Conservation (phyloP, 2,329 filamentous ascomycete genomes). For the Colletotrichum magnum region DNA sequence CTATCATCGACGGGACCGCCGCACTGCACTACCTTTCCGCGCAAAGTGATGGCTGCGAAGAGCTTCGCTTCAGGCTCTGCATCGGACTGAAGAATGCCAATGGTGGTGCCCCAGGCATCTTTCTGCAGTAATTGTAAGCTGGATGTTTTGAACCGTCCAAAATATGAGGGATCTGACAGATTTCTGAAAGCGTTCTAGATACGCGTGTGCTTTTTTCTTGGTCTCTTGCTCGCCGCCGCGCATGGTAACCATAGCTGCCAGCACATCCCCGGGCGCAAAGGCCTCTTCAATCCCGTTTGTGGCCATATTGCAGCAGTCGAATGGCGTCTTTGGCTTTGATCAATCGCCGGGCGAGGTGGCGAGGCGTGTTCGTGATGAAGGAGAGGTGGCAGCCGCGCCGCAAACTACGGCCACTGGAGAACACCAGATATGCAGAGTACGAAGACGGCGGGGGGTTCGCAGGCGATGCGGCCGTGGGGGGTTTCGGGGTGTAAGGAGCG, state of each 20-base stretch:
- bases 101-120: slow-evolving; percentile 91
- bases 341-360: slow-evolving; percentile 5
- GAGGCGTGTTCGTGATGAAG: slow-evolving; percentile 14
- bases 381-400: slow-evolving; percentile 21
- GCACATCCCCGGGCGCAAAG: slow-evolving; percentile 82
- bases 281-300: slow-evolving; percentile 74
- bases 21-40: slow-evolving; percentile 84
- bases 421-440: slow-evolving; percentile 3
- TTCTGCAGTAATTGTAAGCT: slow-evolving; percentile 65
- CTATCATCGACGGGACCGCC: slow-evolving; percentile 28
- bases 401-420: slow-evolving; percentile 21
- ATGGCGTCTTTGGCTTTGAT: slow-evolving; percentile 1
- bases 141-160: slow-evolving; percentile 5
- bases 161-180: slow-evolving; percentile 75
- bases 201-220: slow-evolving; percentile 93
- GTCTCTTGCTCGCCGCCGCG: slow-evolving; percentile 84
- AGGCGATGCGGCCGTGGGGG: neutral
- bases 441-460: neutral
- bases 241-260: slow-evolving; percentile 93
- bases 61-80: slow-evolving; percentile 88
- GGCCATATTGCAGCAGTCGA: slow-evolving; percentile 71
- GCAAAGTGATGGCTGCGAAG: slow-evolving; percentile 96
- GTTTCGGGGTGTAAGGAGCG: slow-evolving; percentile 30
- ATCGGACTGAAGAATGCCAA: slow-evolving; percentile 87
- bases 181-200: slow-evolving; percentile 96